Base-by-base conservation (phyloP, 2,329 filamentous ascomycete genomes). In the Coniochaeta prunicola region DNA sequence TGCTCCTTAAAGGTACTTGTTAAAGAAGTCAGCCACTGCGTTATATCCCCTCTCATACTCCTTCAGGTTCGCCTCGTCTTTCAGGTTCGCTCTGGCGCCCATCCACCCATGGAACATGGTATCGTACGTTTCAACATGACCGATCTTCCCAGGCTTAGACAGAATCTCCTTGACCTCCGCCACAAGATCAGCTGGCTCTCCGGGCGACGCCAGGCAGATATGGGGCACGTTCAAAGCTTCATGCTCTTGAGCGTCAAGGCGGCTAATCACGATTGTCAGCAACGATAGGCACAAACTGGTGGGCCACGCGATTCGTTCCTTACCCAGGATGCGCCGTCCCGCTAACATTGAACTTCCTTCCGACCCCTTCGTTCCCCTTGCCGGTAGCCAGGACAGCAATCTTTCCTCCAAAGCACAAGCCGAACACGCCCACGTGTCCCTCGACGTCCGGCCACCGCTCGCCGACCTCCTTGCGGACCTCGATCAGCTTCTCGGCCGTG, bases 21-120 rank as follows among this genome's bases (percentile, higher is more conserved):
- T 64, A 59, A 78, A 76, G 62, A 77, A 80, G 3, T 73, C 69
- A 1, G 76, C 71, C 9, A 73, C 62, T 53, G 77, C 75, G 61
- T 74, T 71, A 60, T 81, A 81, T 50, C 80, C 80, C 28, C 78
- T 71, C 66, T 76, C 73, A 64, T 75, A 83, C 67, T 81, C 77
- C 55, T 69, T 72, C 65, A 71, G 70, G 55, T 77, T 77, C 48
- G 72, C 73, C 59, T 75, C 70, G 31, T 79, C 70, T 12, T 74
- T 70, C 12, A 83, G 65, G 56, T 82, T 70, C 1, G 77, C 73
- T 26, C 81, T 70, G 1, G 81, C 80, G 7, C 78, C 80, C 81
- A 84, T 84, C 79, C 80, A 85, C n/a, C 82, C 82, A 64, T 84
- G 82, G 64, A 75, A 74, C 75, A 81, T 82, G 56, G 69, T 76